Conservation (phyloP, 257 asterid genomes). For the Gardenia jasminoides region DNA sequence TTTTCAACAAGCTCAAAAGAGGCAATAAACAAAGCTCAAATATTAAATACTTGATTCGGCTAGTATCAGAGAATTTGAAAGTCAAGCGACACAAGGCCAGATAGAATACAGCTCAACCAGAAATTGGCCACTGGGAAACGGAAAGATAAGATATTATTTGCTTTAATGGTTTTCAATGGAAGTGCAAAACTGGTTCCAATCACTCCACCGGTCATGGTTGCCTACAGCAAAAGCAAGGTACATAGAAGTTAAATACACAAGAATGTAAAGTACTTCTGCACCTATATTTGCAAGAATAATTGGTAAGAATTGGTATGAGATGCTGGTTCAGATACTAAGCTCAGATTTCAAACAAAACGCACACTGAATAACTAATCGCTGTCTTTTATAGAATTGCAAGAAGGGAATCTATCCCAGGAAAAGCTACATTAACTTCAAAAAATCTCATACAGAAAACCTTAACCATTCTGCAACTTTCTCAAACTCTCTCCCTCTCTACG, state of each 20-base stretch:
- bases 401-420: constrained; percentile 4
- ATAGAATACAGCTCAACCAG: no score
- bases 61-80: no score
- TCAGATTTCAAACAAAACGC: not conserved
- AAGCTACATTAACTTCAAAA: constrained; percentile 19
- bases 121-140: no score
- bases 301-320: not conserved
- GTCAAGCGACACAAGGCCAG: no score
- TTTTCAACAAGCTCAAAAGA: no score
- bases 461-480: constrained; percentile 22
- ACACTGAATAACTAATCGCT: no score
- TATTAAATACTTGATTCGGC: no score
- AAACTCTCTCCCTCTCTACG: constrained; percentile 5
- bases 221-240: not conserved
- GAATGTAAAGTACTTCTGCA: not conserved
- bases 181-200: not conserved
- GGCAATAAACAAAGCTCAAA: no score
- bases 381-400: not conserved
- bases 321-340: not conserved
- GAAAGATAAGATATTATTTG: no score
- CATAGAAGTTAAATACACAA: not conserved
- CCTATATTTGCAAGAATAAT: not conserved
- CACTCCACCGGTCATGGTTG: not conserved
- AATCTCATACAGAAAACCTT: constrained; percentile 20
- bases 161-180: not conserved